phyloP scores from a whole-genome alignment of 345 rosid species.

The Rubroshorea leprosula region DNA sequence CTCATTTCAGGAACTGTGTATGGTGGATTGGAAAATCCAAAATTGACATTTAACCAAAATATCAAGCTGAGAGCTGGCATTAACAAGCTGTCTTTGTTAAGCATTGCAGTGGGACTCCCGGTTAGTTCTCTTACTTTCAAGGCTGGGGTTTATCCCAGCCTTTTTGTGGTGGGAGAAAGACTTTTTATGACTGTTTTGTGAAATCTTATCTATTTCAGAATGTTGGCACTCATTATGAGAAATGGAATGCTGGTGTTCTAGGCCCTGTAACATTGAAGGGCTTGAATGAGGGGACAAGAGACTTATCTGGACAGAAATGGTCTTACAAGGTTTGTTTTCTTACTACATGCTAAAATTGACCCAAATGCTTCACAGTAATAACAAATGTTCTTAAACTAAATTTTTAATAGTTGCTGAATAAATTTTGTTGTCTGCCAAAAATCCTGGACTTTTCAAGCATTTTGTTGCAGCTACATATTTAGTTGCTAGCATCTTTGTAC shows the following conservation, averaged over 20 bases:
- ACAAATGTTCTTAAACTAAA: no score
- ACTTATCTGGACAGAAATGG: constrained; percentile 87
- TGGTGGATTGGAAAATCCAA: constrained; percentile 53
- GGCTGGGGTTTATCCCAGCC: neutral
- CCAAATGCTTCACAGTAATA: no score
- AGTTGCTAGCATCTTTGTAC: neutral
- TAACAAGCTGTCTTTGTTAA: constrained; percentile 73
- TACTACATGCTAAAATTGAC: neutral
- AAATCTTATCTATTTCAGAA: constrained; percentile 40
- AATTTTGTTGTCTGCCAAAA: no score
- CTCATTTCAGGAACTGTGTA: constrained; percentile 55
- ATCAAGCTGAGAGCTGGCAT: constrained; percentile 66
- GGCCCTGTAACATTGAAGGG: constrained; percentile 76
- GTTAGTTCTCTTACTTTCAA: constrained; percentile 36
- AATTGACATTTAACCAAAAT: constrained; percentile 59
- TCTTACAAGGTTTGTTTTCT: constrained; percentile 63
- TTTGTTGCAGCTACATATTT: neutral
- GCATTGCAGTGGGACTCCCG: constrained; percentile 79
- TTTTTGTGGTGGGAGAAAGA: neutral
- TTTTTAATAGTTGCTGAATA: no score
- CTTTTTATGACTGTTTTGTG: neutral
- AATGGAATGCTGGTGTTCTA: constrained; percentile 79
- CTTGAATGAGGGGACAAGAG: constrained; percentile 68
- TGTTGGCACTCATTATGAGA: constrained; percentile 76
- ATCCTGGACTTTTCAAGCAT: neutral